A percentile compares a stretch with the other conserved stretches of the same genome.
These are phyloP conservation scores for Pythium aristosporum DNA, from an alignment of 352 stramenopile genomes.

Conservation along the genomic window DNA sequence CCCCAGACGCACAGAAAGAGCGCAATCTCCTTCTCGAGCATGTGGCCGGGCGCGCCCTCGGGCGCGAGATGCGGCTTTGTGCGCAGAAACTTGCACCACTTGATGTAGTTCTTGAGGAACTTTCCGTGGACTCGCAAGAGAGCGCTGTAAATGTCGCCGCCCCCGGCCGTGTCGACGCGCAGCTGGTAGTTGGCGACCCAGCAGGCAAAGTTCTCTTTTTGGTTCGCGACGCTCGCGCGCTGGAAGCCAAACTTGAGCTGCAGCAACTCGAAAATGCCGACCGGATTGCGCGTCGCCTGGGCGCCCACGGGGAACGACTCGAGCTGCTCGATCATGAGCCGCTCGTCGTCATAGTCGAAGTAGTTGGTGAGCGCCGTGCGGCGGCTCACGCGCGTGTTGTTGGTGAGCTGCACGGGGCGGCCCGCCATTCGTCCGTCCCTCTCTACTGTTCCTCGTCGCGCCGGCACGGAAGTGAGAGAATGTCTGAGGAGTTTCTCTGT, in stretches of 20 bases:
- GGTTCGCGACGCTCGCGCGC: constrained; percentile 78
- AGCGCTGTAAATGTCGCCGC: constrained; percentile 40
- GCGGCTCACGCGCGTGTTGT: constrained; percentile 34
- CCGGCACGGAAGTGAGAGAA: not conserved
- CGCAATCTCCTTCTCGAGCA: constrained; percentile 62
- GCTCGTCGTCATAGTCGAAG: constrained; percentile 64
- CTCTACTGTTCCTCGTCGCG: not conserved
- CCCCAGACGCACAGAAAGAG: constrained; percentile 88
- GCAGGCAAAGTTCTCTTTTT: constrained; percentile 83
- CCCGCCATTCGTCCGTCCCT: constrained; percentile 13
- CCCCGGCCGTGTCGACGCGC: constrained; percentile 39
- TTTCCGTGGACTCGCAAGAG: constrained; percentile 90
- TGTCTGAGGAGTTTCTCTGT: not conserved
- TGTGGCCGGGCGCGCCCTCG: constrained; percentile 21
- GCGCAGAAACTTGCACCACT: constrained; percentile 94
- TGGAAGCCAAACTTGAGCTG: constrained; percentile 88
- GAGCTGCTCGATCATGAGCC: constrained; percentile 51
- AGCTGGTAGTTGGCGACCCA: constrained; percentile 85
- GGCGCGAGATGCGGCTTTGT: constrained; percentile 83
- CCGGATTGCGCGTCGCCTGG: constrained; percentile 1
- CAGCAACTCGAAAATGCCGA: constrained; percentile 36
- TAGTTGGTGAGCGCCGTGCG: constrained; percentile 77
- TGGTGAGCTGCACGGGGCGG: constrained; percentile 18
- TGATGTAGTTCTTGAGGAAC: constrained; percentile 92
- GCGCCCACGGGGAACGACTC: constrained; percentile 50